These are phyloP conservation scores for Ramichloridium luteum DNA, from an alignment of 2,329 filamentous ascomycete species.

Conservation along the genomic window DNA sequence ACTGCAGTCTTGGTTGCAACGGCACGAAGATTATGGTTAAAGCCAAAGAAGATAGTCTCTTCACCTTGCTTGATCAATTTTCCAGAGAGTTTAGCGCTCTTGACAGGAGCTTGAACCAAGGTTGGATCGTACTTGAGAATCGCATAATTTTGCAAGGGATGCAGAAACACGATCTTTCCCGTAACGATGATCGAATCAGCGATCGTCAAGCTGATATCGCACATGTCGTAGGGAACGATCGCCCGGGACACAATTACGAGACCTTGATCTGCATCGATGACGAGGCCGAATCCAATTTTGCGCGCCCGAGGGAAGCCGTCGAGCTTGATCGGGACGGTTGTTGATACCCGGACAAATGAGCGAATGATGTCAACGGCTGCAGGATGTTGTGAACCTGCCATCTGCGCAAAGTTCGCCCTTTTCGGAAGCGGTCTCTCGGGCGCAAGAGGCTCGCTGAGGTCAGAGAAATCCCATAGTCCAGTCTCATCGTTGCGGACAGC, in stretches of 20 bases:
- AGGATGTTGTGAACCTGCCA: constrained; percentile 77
- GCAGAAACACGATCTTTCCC: constrained; percentile 88
- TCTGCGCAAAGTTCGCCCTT: constrained; percentile 80
- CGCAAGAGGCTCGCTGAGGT: constrained; percentile 70
- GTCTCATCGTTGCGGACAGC: constrained; percentile 81
- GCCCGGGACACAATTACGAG: constrained; percentile 88
- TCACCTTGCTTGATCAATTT: constrained; percentile 83
- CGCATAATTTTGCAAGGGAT: constrained; percentile 92
- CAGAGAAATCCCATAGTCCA: constrained; percentile 88
- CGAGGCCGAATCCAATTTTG: constrained; percentile 88
- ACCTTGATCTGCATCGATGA: constrained; percentile 95
- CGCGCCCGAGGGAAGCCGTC: constrained; percentile 94
- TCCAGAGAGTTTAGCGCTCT: constrained; percentile 71
- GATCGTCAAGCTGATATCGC: constrained; percentile 91
- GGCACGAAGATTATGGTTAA: constrained; percentile 88
- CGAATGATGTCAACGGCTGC: constrained; percentile 87
- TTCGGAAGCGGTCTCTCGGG: constrained; percentile 58
- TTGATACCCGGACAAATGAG: constrained; percentile 88
- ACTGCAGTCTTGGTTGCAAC: constrained; percentile 90
- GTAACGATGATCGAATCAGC: constrained; percentile 92
- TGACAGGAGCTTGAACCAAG: constrained; percentile 85
- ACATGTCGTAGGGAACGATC: constrained; percentile 90
- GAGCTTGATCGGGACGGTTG: constrained; percentile 87
- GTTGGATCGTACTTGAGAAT: constrained; percentile 89
- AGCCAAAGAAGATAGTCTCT: constrained; percentile 93